These are phyloP conservation scores for Entoloma clypeatum DNA, from an alignment of 1,284 basidiomycete genomes.

Conservation along the genomic window DNA sequence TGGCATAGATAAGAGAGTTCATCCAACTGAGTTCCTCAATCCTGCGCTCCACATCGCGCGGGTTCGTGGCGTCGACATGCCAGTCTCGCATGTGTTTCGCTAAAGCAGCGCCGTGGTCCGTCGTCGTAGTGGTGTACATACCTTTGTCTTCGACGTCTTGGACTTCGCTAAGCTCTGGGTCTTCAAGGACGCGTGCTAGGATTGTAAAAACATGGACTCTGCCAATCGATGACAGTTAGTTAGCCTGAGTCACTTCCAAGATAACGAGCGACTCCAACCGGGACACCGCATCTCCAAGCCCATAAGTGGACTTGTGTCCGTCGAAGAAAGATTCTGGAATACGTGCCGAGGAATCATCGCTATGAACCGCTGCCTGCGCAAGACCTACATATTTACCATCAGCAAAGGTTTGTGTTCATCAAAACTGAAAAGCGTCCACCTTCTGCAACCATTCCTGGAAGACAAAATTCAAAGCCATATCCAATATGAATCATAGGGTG, in stretches of 20 bases:
- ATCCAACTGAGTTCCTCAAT: slow-evolving; percentile 15
- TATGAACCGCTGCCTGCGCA: slow-evolving; percentile 18
- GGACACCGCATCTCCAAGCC: slow-evolving; percentile 11
- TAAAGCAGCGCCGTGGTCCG: slow-evolving; percentile 3
- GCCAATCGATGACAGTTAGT: background rate
- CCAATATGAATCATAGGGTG: slow-evolving; percentile 63
- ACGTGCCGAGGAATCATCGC: slow-evolving; percentile 4
- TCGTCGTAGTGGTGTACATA: slow-evolving; percentile 15
- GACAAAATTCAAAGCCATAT: slow-evolving; percentile 56
- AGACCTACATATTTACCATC: slow-evolving; percentile 28
- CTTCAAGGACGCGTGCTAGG: slow-evolving; percentile 38
- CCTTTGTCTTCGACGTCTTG: slow-evolving; percentile 9
- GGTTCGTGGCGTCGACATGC: slow-evolving; percentile 23
- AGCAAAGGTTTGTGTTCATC: slow-evolving; percentile 1
- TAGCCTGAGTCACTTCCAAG: slow-evolving; percentile 3
- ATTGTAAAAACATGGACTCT: slow-evolving; percentile 36
- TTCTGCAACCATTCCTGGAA: slow-evolving; percentile 57
- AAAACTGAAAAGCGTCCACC: slow-evolving; percentile 31
- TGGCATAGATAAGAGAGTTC: slow-evolving; percentile 31
- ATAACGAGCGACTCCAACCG: slow-evolving; percentile 15
- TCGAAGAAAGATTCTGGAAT: slow-evolving; percentile 20
- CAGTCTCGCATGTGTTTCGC: slow-evolving; percentile 11
- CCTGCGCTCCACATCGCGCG: slow-evolving; percentile 10
- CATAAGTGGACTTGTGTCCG: background rate
- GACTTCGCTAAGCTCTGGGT: slow-evolving; percentile 24